Conservation (phyloP, 495 filamentous ascomycete species). For the Terfezia boudieri region DNA sequence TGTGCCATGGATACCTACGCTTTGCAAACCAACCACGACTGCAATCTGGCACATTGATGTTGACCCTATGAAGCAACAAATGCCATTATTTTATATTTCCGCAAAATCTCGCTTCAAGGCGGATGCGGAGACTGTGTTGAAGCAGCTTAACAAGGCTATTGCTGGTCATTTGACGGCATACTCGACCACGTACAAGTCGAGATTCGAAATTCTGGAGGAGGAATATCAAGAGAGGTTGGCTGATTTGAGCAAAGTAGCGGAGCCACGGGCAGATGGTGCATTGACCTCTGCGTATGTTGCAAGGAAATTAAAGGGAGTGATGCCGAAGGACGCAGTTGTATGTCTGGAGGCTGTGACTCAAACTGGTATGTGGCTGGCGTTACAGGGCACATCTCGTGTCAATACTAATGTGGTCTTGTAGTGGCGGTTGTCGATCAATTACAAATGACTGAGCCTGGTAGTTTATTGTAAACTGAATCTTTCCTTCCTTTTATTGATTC, state of each 20-base stretch:
- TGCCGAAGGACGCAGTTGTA: slow-evolving; percentile 60
- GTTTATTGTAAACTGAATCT: background rate
- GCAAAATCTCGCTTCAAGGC: slow-evolving; percentile 55
- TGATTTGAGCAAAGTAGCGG: slow-evolving; percentile 22
- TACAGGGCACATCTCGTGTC: too few relatives aligned
- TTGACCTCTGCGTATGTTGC: slow-evolving; percentile 53
- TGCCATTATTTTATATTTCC: slow-evolving; percentile 60
- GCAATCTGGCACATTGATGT: slow-evolving; percentile 67
- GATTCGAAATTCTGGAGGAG: slow-evolving; percentile 15
- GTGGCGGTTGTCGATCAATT: slow-evolving; percentile 54
- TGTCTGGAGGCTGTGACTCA: slow-evolving; percentile 78
- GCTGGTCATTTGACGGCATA: slow-evolving; percentile 9
- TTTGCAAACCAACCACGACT: slow-evolving; percentile 33
- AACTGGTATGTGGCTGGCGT: slow-evolving; percentile 23
- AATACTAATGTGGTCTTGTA: too few relatives aligned
- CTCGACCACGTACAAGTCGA: slow-evolving; percentile 2
- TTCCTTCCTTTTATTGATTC: background rate
- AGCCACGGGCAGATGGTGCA: slow-evolving; percentile 34
- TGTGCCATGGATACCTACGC: slow-evolving; percentile 49
- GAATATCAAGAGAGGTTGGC: slow-evolving; percentile 38
- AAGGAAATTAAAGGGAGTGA: slow-evolving; percentile 35
- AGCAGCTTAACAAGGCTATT: slow-evolving; percentile 39
- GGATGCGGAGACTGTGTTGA: slow-evolving; percentile 45
- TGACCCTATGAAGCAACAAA: slow-evolving; percentile 71
- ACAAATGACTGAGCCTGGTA: slow-evolving; percentile 42